phyloP scores from a whole-genome alignment of 495 filamentous ascomycete genomes.

The Penicillium arizonense region DNA sequence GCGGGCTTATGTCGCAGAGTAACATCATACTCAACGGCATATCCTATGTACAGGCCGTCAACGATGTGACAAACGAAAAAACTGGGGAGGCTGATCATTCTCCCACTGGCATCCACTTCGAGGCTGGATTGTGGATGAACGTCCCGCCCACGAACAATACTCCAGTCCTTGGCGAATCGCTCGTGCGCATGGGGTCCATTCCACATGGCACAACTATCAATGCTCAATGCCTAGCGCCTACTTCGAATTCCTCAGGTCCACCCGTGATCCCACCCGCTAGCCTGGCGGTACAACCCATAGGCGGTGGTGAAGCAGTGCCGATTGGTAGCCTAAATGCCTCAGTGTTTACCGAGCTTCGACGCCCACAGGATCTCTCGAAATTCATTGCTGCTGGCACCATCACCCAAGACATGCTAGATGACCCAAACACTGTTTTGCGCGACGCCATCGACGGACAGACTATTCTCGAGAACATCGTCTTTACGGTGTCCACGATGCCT shows the following conservation, averaged over 20 bases:
- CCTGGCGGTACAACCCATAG: background rate
- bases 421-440: slow-evolving; percentile 2
- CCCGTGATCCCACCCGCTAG: background rate
- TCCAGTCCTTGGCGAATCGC: slow-evolving; percentile 5
- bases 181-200: slow-evolving; percentile 6
- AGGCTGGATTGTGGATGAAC: slow-evolving; percentile 5
- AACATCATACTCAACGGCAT: slow-evolving; percentile 1
- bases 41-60: slow-evolving; percentile 4
- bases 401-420: background rate
- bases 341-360: background rate
- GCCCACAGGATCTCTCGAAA: background rate
- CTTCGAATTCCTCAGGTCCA: background rate
- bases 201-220: slow-evolving; percentile 10
- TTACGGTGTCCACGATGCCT: background rate
- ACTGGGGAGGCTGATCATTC: slow-evolving; percentile 1
- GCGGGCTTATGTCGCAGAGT: background rate
- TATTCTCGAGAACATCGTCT: slow-evolving; percentile 1
- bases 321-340: background rate
- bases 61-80: slow-evolving; percentile 1
- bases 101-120: slow-evolving; percentile 3
- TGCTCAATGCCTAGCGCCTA: slow-evolving; percentile 5
- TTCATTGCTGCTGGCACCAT: slow-evolving; percentile 4
- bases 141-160: slow-evolving; percentile 3
- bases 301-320: no score
- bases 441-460: slow-evolving; percentile 3